Conservation (phyloP, 2,329 filamentous ascomycete species). For the Diplodia sapinea region DNA sequence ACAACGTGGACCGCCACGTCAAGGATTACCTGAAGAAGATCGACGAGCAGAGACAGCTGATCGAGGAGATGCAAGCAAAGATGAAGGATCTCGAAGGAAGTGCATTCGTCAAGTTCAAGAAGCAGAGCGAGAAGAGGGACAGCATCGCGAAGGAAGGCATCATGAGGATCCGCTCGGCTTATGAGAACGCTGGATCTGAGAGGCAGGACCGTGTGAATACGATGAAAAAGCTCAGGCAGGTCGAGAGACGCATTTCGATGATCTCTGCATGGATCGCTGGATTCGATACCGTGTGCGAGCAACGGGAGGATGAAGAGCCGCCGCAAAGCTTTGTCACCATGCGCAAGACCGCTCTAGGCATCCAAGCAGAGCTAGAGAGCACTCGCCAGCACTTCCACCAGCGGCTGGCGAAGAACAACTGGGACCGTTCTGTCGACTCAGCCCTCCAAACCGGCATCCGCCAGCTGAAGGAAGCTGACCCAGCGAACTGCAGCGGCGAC, state of each 20-base stretch:
- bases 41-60: constrained; percentile 95
- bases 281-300: constrained; percentile 82
- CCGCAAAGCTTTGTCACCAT: constrained; percentile 74
- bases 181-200: constrained; percentile 78
- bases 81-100: constrained; percentile 85
- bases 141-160: constrained; percentile 77
- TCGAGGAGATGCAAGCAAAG: constrained; percentile 92
- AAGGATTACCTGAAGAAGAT: constrained; percentile 99
- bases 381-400: constrained; percentile 92
- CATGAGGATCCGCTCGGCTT: constrained; percentile 78
- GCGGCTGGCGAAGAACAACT: constrained; percentile 76
- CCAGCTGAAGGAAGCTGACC: constrained; percentile 75
- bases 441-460: constrained; percentile 84
- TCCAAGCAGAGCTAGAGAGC: constrained; percentile 85
- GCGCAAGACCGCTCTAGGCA: constrained; percentile 86
- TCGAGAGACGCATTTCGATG: constrained; percentile 83
- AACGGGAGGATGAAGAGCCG: constrained; percentile 68
- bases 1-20: constrained; percentile 98
- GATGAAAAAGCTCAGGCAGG: constrained; percentile 81
- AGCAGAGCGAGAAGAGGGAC: constrained; percentile 86
- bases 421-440: constrained; percentile 86
- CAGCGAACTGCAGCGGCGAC: constrained; percentile 68
- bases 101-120: constrained; percentile 87
- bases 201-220: constrained; percentile 77
- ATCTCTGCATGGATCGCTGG: constrained; percentile 93